Evolutionary conservation across 2,329 filamentous ascomycete genomes (phyloP).

Genomic region (Sporothrix brunneoviolacea): DNA sequence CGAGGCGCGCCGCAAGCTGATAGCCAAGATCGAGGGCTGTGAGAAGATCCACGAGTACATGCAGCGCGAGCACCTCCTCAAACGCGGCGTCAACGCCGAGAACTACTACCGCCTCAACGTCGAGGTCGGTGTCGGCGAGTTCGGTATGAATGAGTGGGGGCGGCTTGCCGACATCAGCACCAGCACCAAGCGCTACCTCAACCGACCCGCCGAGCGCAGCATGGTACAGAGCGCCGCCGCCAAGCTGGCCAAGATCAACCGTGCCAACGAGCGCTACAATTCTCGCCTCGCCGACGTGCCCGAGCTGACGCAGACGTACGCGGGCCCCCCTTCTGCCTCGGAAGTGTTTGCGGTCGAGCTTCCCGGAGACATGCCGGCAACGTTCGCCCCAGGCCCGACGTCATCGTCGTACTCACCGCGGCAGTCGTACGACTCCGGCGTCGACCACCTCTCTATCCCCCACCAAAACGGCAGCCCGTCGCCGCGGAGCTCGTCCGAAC

Average conservation of each 20-base stretch:
- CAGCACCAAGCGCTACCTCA: conserved; percentile 77
- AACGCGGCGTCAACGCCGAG: conserved; percentile 73
- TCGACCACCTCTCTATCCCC: conserved; percentile 40
- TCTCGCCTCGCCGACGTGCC: conserved; percentile 34
- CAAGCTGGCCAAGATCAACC: conserved; percentile 77
- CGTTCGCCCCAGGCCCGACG: neutral
- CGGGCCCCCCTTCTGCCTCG: neutral
- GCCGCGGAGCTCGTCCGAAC: conserved; percentile 46
- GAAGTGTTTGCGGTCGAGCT: conserved; percentile 46
- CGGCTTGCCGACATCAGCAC: conserved; percentile 92
- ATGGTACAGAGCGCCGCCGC: conserved; percentile 71
- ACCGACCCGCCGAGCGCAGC: conserved; percentile 63
- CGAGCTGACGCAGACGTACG: conserved; percentile 29
- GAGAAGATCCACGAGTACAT: conserved; percentile 85
- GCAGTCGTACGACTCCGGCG: conserved; percentile 51
- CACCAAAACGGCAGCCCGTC: conserved; percentile 33
- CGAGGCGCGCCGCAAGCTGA: conserved; percentile 76
- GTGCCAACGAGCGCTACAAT: conserved; percentile 64
- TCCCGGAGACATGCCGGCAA: conserved; percentile 46
- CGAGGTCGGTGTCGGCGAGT: conserved; percentile 90
- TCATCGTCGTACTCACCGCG: conserved; percentile 28
- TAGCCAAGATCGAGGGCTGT: conserved; percentile 90
- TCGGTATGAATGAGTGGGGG: conserved; percentile 98
- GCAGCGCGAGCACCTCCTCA: conserved; percentile 68
- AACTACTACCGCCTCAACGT: conserved; percentile 97